These are phyloP conservation scores for Didymella glomerata DNA, from an alignment of 2,329 filamentous ascomycete genomes.

Conservation along the genomic window DNA sequence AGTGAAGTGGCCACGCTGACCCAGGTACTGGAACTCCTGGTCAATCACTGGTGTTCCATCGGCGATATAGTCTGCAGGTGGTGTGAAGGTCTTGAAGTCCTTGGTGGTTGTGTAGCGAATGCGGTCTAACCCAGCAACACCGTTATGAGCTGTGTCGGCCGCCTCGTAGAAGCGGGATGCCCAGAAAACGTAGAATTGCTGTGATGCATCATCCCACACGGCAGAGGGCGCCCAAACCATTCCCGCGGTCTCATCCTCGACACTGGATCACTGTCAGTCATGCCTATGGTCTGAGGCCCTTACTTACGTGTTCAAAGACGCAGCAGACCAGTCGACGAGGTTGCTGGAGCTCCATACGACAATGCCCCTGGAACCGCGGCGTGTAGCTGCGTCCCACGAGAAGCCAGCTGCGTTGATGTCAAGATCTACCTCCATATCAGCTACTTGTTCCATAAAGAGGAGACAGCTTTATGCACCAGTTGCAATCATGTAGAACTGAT, in stretches of 20 bases:
- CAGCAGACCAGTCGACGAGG: constrained; percentile 21
- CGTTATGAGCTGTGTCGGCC: constrained; percentile 16
- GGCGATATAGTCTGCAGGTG: constrained; percentile 17
- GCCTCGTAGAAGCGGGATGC: constrained; percentile 30
- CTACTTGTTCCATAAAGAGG: neutral
- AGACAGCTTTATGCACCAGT: constrained; percentile 6
- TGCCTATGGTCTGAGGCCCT: neutral
- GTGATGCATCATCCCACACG: constrained; percentile 18
- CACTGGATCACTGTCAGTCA: constrained; percentile 2
- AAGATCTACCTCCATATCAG: neutral
- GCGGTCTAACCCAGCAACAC: constrained; percentile 13
- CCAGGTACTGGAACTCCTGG: constrained; percentile 26
- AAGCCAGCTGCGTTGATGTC: constrained; percentile 16
- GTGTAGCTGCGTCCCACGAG: constrained; percentile 22
- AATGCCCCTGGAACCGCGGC: constrained; percentile 19
- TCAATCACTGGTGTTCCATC: constrained; percentile 20
- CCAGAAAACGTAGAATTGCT: constrained; percentile 19
- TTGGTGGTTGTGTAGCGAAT: constrained; percentile 24
- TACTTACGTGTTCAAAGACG: constrained; percentile 17
- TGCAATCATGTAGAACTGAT: constrained; percentile 22
- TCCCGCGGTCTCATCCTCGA: constrained; percentile 22
- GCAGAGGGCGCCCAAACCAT: constrained; percentile 27
- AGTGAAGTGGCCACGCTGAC: constrained; percentile 20
- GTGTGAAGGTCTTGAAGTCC: constrained; percentile 22
- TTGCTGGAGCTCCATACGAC: constrained; percentile 23